phyloP scores from a whole-genome alignment of 78 protist genomes.

The Dictyostelium capitatum region DNA sequence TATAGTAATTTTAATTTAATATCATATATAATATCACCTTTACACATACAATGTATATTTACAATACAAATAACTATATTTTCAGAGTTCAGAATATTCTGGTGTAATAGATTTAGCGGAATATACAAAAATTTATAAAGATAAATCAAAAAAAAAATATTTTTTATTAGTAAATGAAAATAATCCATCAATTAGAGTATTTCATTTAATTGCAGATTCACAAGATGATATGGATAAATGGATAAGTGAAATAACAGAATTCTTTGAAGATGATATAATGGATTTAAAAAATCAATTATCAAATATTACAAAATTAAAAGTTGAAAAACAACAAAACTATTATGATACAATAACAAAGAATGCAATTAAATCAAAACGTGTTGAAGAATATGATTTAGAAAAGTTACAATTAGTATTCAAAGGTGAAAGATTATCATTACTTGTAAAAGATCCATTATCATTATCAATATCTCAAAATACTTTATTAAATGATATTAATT shows the following conservation, averaged over 20 bases:
- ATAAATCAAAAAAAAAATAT: constrained; percentile 39
- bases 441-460: background rate
- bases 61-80: background rate
- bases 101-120: constrained; percentile 37
- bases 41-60: background rate
- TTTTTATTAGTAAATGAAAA: constrained; percentile 53
- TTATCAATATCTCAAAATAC: constrained; percentile 5
- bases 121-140: constrained; percentile 65
- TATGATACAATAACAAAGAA: background rate
- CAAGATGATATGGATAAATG: constrained; percentile 31
- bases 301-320: background rate
- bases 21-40: background rate
- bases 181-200: constrained; percentile 29
- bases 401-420: constrained; percentile 57
- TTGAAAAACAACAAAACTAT: background rate
- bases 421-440: constrained; percentile 53
- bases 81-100: constrained; percentile 31
- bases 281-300: constrained; percentile 51
- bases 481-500: background rate
- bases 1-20: background rate
- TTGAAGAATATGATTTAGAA: constrained; percentile 30
- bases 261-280: constrained; percentile 59
- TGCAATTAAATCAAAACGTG: background rate
- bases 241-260: constrained; percentile 38
- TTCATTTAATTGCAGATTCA: constrained; percentile 56